Evolutionary conservation across 2,329 filamentous ascomycete species (phyloP), one percentile per base, ranked within the genome.

Genomic region (Microdochium bolleyi): DNA sequence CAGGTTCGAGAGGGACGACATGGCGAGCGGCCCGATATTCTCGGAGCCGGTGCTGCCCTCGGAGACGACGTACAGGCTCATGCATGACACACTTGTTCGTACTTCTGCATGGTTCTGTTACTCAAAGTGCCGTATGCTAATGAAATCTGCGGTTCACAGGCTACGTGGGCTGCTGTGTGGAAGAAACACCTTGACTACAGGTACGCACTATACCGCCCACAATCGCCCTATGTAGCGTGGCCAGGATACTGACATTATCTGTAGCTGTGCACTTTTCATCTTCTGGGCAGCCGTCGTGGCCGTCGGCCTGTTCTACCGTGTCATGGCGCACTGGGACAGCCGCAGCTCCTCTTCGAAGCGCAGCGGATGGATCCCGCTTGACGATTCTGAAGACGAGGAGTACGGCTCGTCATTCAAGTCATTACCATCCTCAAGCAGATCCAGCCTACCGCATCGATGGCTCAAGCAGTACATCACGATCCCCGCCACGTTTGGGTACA

Each of bases 401-500:
- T 22, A 22, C 22, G 9, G 48, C 52, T 41, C 52, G 53, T 22
- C 44, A 37, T n/a, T 21, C 32, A 19, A 51, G 34, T 38, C 19
- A 21, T 9, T 4, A 27, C 25, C 32, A 24, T 9, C 8, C 30
- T 10, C 22, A 16, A 16, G 41, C 41, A 41, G 27, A 16, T 48
- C 11, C 19, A 38, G 30, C 19, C 50, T 49, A 24, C 49, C 50
- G 2, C 52, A 50, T 21, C 49, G 57, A 0, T 71, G 69, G 66
- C 30, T 70, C 16, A 63, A 67, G 44, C 62, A 64, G 27, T 63
- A 65, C 3, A 48, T 75, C 0, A 60, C 64, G 0, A 54, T 73
- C 0, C 73, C 74, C 0, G 73, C 74, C 0, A 70, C 73, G 0
- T 75, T 77, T 49, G 74, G 75, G 1, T 62, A 70, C 32, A 64